Base-by-base conservation (phyloP, 331 rosid genomes). In the Malus hybrid region DNA sequence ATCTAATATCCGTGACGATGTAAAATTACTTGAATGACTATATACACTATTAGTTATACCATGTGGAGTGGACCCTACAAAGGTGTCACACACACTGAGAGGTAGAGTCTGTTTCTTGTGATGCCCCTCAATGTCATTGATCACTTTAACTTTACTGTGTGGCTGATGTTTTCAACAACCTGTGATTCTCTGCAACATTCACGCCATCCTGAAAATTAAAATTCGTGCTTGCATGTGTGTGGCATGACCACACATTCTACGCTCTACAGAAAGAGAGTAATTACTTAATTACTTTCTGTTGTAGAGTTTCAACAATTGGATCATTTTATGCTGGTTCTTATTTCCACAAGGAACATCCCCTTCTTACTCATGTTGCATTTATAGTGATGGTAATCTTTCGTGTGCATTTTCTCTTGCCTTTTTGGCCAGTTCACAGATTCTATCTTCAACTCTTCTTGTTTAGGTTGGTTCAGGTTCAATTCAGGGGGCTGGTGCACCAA, bases 401-500 rank as follows among this genome's bases (percentile, higher is more conserved):
- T 54, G 50, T 44, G 65, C n/a, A 4, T 73, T 24, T 5, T 60
- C 16, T 27, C 39, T 63, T 34, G 39, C 31, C 29, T 29, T 61
- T 69, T 54, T 9, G 39, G 74, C 72, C 73, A 28, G 46, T 59
- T 77, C 57, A 65, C 73, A 31, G 63, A 81, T 80, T 68, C 76
- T 39, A 54, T 28, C 44, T 79, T 67, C 80, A 79, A 79, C 78
- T 84, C 76, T 60, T 77, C 19, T 27, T 75, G 24, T 86, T 78
- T 90, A 94, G 98, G 98, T 94, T 77, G 98, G 97, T 86, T 94
- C 98, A 87, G 95, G 76, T 81, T 94, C 98, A 78, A 74, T 88
- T 81, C 98, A 94, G 83, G 98, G 97, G 81, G 98, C 98, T 85
- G 98, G 98, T 80, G 98, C 98, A 50, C 97, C 98, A 74, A 94